Evolutionary conservation across 257 asterid genomes (phyloP), one percentile per base, ranked within the genome.

Genomic region (Solanum phureja): DNA sequence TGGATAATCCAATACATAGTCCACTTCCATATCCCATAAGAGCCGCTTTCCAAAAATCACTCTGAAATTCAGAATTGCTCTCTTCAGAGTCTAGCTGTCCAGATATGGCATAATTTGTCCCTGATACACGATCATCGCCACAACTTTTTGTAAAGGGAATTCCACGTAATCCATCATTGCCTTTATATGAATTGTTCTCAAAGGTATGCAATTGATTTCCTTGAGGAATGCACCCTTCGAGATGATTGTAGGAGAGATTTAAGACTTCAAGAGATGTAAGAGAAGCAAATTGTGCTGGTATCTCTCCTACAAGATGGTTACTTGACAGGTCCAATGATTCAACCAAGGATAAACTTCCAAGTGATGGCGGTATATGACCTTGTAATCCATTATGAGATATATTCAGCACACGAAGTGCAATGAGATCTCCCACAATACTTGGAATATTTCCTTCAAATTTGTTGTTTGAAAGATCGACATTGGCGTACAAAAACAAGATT

Each of bases 331-430:
- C 23, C 23, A 52, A 52, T 16, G 62, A 52, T 52, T 52, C 62
- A 6, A 52, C 23, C 0, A 0, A 2, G 0, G 0, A 52, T 16
- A 52, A 52, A 1, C 0, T 3, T 16, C 62, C 62, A 38, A 38
- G 11, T 38, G 42, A 38, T 38, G 42, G 11, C 0, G 62, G 23
- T 0, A 16, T 52, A 6, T 6, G 8, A 52, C 62, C 23, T 6
- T 52, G 0, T 0, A 46, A 29, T 64, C 49, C 5, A 11, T 44
- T 44, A 44, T 44, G 49, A 44, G 49, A 44, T 11, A 44, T 3
- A 44, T 44, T 44, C 49, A 44, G 4, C 16, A 10, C 16, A 3
- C 14, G 16, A 0, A 44, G 16, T 11, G 49, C 49, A 44, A 44
- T 11, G 0, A 38, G 42, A 38, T 38, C 42, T 1, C 42, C 42